Conservation (phyloP, 1,284 basidiomycete genomes). For the Singerocomus inundabilis region DNA sequence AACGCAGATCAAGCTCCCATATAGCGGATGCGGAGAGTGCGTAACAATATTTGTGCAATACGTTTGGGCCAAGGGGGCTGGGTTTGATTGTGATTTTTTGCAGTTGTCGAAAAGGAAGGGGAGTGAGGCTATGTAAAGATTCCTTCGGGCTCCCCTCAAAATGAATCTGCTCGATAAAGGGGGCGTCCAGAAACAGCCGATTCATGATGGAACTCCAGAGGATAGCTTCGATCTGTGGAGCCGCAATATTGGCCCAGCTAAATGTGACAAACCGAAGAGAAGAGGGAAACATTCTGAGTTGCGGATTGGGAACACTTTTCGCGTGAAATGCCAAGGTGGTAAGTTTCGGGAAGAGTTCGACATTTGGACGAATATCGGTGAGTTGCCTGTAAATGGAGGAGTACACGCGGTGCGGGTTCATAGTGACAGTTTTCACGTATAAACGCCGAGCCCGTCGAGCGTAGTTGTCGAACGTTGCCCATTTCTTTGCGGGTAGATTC, state of each 20-base stretch:
- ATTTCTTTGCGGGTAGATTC: constrained; percentile 16
- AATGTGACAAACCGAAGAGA: constrained; percentile 24
- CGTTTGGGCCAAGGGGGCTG: constrained; percentile 24
- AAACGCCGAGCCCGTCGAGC: constrained; percentile 23
- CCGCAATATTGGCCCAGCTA: constrained; percentile 22
- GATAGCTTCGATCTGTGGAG: constrained; percentile 16
- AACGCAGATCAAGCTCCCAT: constrained; percentile 26
- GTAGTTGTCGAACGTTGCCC: constrained; percentile 26
- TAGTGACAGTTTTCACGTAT: constrained; percentile 27
- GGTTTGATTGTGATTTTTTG: constrained; percentile 26
- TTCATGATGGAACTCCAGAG: constrained; percentile 27
- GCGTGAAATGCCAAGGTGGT: constrained; percentile 17
- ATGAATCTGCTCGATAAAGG: constrained; percentile 20
- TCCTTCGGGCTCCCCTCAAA: constrained; percentile 31
- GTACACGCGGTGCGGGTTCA: constrained; percentile 28
- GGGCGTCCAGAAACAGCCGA: constrained; percentile 20
- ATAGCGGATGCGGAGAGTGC: constrained; percentile 21
- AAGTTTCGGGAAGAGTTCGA: constrained; percentile 32
- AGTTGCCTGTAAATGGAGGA: constrained; percentile 33
- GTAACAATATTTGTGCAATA: constrained; percentile 30
- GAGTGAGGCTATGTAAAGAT: constrained; percentile 13
- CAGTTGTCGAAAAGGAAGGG: constrained; percentile 24
- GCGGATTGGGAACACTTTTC: constrained; percentile 10
- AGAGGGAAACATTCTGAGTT: constrained; percentile 23
- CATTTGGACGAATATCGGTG: constrained; percentile 23